phyloP scores from a whole-genome alignment of 169 alveolate genomes.

The Plasmodium malariae region DNA sequence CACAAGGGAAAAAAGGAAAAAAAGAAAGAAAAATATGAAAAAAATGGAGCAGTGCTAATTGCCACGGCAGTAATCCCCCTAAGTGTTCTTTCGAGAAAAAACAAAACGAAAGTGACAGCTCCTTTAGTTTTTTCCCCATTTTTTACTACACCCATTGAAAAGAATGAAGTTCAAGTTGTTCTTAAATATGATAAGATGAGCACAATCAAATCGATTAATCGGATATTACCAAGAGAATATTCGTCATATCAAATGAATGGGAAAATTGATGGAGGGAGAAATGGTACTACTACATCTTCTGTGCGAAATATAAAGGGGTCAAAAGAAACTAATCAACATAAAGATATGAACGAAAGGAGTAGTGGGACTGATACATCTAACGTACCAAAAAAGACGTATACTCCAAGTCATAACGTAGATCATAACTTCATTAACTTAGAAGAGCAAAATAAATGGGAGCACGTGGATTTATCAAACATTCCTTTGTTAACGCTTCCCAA shows the following conservation, averaged over 20 bases:
- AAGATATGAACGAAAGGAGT: no score
- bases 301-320: no score
- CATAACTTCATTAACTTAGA: not conserved
- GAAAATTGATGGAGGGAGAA: no score
- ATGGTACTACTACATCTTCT: no score
- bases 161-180: conserved; percentile 32
- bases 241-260: no score
- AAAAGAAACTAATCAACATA: no score
- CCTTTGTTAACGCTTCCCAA: conserved; percentile 50
- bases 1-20: no score
- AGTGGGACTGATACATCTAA: no score
- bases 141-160: conserved; percentile 9
- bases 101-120: conserved; percentile 20
- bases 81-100: conserved; percentile 23
- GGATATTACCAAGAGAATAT: not conserved
- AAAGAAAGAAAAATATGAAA: not conserved
- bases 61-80: conserved; percentile 56
- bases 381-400: no score
- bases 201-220: not conserved
- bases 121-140: conserved; percentile 43
- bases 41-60: not conserved
- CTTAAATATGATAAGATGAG: conserved; percentile 24
- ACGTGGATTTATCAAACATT: conserved; percentile 33
- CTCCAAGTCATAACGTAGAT: no score
- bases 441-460: not conserved